Base-by-base conservation (phyloP, 2,329 filamentous ascomycete species). In the Geoglossum cookeanum region DNA sequence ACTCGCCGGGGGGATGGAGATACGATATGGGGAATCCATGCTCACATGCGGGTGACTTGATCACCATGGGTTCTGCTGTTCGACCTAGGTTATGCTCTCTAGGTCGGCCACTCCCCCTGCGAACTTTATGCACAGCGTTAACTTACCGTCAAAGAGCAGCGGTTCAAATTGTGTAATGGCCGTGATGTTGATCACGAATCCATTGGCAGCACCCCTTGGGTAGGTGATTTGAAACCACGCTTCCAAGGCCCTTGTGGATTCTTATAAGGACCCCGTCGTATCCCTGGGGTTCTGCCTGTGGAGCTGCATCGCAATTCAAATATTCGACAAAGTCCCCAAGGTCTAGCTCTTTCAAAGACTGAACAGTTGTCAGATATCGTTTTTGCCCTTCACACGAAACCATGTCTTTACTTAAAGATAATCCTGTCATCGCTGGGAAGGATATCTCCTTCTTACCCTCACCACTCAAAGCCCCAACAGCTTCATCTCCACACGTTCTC, bases 401-500 rank as follows among this genome's bases (percentile, higher is more conserved):
- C 4, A 42, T 42, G 39, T 15, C 39, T 8, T 7, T 15, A 15
- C 13, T 42, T 4, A 11, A 42, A 42, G 39, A 42, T 42, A 42
- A 42, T 15, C 39, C 39, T 4, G 39, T 52, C 48, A 29, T 52
- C 17, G 9, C 33, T 9, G 48, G 48, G 29, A 30, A 33, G 5
- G 48, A 52, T 29, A 52, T 52, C 15, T 32, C 48, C 32, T 13
- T 52, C 48, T 8, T 32, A 13, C 48, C 48, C 33, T 5, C 48
- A 5, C 27, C 48, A 4, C 48, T 52, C 48, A 29, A 52, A 13
- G 27, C 8, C 27, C 48, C 48, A n/a, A 52, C 48, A 6, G 29
- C 7, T 7, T 30, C 48, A 30, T 52, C 48, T 9, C 48, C 48
- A 6, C 48, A 33, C 29, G 63, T 72, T 39, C 63, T 72, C 8